These are phyloP conservation scores for Crithidia mellificae DNA, from an alignment of 208 protist genomes.

Conservation along the genomic window DNA sequence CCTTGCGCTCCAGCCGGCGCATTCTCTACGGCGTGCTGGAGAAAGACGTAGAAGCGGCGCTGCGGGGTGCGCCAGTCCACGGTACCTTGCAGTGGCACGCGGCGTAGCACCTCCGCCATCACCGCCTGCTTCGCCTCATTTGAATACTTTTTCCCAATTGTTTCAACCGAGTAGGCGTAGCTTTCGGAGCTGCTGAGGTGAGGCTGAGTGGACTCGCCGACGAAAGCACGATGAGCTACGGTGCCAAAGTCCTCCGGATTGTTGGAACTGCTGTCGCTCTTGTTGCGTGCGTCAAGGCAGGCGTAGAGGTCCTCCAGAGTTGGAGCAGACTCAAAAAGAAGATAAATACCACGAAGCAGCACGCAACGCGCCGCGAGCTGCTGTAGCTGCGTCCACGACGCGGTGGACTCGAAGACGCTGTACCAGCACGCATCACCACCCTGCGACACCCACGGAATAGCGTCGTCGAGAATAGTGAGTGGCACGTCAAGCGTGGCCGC, in stretches of 20 bases:
- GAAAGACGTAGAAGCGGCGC: conserved; percentile 48
- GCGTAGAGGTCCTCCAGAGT: conserved; percentile 53
- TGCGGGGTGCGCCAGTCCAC: conserved; percentile 32
- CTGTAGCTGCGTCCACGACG: conserved; percentile 15
- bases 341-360: conserved; percentile 51
- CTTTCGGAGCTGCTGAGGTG: conserved; percentile 27
- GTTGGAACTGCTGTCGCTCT: not conserved
- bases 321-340: conserved; percentile 47
- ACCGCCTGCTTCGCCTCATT: conserved; percentile 51
- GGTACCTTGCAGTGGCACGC: conserved; percentile 13
- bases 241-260: not conserved
- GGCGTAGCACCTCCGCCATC: conserved; percentile 33
- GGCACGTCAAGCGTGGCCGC: conserved; percentile 41
- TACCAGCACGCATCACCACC: conserved; percentile 33
- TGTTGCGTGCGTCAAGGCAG: conserved; percentile 17
- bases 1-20: conserved; percentile 39
- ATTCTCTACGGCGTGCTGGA: conserved; percentile 58
- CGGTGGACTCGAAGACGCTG: conserved; percentile 45
- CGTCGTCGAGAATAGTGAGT: conserved; percentile 33
- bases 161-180: conserved; percentile 70
- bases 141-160: conserved; percentile 71
- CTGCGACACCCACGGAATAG: conserved; percentile 31
- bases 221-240: conserved; percentile 21
- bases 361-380: conserved; percentile 44
- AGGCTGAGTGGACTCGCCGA: conserved; percentile 34